These are phyloP conservation scores for Hypsizygus ulmarius DNA, from an alignment of 1,284 basidiomycete genomes.

Conservation along the genomic window DNA sequence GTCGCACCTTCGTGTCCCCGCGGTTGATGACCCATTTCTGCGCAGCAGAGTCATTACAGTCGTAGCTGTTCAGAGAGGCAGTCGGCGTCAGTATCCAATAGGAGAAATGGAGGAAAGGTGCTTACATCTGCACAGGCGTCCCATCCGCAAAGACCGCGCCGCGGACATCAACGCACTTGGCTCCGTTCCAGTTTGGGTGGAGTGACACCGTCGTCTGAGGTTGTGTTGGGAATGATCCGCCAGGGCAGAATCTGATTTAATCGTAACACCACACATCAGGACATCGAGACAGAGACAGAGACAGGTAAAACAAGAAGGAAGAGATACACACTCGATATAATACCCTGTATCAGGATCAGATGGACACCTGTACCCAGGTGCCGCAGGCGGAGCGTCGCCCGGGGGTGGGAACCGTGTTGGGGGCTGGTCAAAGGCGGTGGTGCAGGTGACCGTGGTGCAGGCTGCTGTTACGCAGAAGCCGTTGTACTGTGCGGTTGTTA, in stretches of 20 bases:
- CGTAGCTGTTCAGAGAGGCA: neutral
- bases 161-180: conserved; percentile 7
- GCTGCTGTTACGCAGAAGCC: conserved; percentile 2
- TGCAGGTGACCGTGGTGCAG: neutral
- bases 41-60: conserved; percentile 2
- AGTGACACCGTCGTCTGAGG: neutral
- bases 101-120: neutral
- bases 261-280: neutral
- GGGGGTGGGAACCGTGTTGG: conserved; percentile 9
- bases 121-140: conserved; percentile 8
- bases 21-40: conserved; percentile 3
- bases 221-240: neutral
- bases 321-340: neutral
- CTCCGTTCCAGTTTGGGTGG: neutral
- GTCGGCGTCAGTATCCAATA: neutral
- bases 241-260: neutral
- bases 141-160: conserved; percentile 1
- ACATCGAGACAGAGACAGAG: too few species aligned
- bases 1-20: neutral
- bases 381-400: neutral
- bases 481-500: too few species aligned
- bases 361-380: neutral
- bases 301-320: neutral
- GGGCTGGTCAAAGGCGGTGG: conserved; percentile 2
- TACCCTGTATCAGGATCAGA: neutral